Evolutionary conservation across 2,329 filamentous ascomycete genomes (phyloP).

Genomic region (Fusarium abutilonis): DNA sequence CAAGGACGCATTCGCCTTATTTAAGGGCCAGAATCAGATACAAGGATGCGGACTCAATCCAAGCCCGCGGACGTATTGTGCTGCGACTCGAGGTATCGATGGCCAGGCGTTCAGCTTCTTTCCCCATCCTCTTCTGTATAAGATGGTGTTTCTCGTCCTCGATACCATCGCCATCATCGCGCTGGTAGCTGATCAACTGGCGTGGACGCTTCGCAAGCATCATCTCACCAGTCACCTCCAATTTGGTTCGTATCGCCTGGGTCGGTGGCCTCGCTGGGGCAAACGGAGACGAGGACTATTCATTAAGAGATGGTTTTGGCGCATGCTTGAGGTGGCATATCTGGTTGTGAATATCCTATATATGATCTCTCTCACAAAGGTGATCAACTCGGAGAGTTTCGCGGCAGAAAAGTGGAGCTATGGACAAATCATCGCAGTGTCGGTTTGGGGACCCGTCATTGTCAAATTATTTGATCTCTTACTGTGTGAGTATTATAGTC

Average conservation of each 20-base stretch:
- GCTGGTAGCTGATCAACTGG: constrained; percentile 49
- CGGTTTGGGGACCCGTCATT: constrained; percentile 54
- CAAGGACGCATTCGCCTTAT: constrained; percentile 49
- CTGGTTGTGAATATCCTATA: constrained; percentile 54
- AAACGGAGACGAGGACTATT: constrained; percentile 45
- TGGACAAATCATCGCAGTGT: constrained; percentile 54
- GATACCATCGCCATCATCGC: constrained; percentile 51
- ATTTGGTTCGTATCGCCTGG: constrained; percentile 48
- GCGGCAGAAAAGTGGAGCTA: constrained; percentile 51
- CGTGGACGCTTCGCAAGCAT: constrained; percentile 52
- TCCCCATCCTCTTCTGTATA: constrained; percentile 52
- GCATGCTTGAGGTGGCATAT: constrained; percentile 50
- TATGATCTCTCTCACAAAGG: constrained; percentile 50
- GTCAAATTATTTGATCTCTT: constrained; percentile 53
- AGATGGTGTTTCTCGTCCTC: constrained; percentile 51
- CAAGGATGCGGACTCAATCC: constrained; percentile 50
- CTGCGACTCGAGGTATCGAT: constrained; percentile 48
- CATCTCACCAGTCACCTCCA: constrained; percentile 46
- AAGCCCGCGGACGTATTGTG: constrained; percentile 53
- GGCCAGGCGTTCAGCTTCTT: constrained; percentile 51
- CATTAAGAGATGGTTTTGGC: constrained; percentile 49
- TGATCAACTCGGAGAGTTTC: constrained; percentile 52
- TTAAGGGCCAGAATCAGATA: constrained; percentile 48
- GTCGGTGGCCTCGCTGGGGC: constrained; percentile 47
- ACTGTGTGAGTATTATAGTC: constrained; percentile 46